Evolutionary conservation across 108 stramenopile species (phyloP).

Genomic region (Ochromonas danica): DNA sequence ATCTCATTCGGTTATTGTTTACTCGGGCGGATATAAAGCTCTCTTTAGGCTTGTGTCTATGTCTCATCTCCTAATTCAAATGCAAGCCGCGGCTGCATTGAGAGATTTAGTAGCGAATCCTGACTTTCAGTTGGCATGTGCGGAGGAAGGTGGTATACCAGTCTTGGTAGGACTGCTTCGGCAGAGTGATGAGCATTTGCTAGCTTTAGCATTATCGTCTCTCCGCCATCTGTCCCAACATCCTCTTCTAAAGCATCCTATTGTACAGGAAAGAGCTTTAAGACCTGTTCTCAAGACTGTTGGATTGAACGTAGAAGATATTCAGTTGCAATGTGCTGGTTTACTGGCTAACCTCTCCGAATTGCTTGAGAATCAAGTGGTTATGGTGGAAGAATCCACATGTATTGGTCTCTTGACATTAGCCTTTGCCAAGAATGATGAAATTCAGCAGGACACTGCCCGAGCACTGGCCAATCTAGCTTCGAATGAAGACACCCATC

Average conservation of each 20-base stretch:
- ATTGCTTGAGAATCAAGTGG: constrained; percentile 60
- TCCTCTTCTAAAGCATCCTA: constrained; percentile 57
- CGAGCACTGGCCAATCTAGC: constrained; percentile 70
- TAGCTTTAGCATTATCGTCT: constrained; percentile 63
- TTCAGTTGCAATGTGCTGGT: constrained; percentile 69
- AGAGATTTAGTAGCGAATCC: constrained; percentile 69
- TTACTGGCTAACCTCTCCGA: constrained; percentile 71
- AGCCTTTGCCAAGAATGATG: constrained; percentile 58
- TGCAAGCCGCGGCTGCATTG: constrained; percentile 66
- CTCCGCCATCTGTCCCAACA: constrained; percentile 68
- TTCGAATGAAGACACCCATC: constrained; percentile 70
- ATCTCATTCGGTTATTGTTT: constrained; percentile 57
- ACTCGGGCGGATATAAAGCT: constrained; percentile 56
- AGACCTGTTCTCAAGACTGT: constrained; percentile 61
- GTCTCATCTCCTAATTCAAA: constrained; percentile 61
- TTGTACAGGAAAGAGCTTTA: constrained; percentile 59
- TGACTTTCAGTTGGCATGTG: constrained; percentile 61
- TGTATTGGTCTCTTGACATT: constrained; percentile 53
- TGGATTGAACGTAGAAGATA: constrained; percentile 62
- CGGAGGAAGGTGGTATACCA: constrained; percentile 63
- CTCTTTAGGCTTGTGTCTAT: constrained; percentile 62
- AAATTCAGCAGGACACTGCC: constrained; percentile 72
- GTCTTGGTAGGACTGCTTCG: constrained; percentile 59
- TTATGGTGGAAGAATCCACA: constrained; percentile 2
- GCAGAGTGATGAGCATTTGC: constrained; percentile 60